phyloP scores from a whole-genome alignment of 805 yeast species.

The Kluyveromyces dobzhanskii region DNA sequence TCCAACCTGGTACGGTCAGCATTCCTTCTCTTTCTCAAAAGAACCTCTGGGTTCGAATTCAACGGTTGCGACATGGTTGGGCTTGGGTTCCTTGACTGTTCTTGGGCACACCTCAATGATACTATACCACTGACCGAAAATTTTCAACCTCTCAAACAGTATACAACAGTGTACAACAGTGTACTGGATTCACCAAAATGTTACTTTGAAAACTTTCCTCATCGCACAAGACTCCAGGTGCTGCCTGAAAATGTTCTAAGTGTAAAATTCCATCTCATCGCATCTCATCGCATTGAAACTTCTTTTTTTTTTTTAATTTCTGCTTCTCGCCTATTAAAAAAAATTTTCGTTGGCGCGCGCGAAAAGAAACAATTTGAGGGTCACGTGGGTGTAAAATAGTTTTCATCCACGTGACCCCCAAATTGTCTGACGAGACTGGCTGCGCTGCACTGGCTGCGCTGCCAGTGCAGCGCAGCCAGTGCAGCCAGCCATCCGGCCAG shows the following conservation, averaged over 20 bases:
- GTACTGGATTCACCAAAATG: too few species aligned
- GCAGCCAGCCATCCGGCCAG: too few species aligned
- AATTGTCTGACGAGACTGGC: too few species aligned
- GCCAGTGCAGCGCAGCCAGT: too few species aligned
- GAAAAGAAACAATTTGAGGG: background rate
- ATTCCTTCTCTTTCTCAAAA: constrained; percentile 70
- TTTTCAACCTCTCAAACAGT: too few species aligned
- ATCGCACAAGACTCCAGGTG: too few species aligned
- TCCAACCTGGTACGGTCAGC: constrained; percentile 66
- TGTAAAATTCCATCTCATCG: constrained; percentile 10
- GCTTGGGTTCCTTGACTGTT: too few species aligned
- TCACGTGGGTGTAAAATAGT: background rate
- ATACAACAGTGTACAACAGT: too few species aligned
- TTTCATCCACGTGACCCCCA: background rate
- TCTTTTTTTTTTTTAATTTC: background rate
- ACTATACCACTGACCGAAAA: too few species aligned
- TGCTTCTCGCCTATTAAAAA: background rate
- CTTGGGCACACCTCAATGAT: too few species aligned
- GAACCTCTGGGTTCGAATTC: constrained; percentile 67
- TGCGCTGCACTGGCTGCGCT: too few species aligned
- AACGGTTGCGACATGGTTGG: constrained; percentile 18
- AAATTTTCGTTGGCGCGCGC: background rate
- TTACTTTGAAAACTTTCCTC: background rate
- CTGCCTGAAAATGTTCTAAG: constrained; percentile 1
- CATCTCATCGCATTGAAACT: constrained; percentile 11